Conservation (phyloP, 345 rosid species). For the Salix caprea region DNA sequence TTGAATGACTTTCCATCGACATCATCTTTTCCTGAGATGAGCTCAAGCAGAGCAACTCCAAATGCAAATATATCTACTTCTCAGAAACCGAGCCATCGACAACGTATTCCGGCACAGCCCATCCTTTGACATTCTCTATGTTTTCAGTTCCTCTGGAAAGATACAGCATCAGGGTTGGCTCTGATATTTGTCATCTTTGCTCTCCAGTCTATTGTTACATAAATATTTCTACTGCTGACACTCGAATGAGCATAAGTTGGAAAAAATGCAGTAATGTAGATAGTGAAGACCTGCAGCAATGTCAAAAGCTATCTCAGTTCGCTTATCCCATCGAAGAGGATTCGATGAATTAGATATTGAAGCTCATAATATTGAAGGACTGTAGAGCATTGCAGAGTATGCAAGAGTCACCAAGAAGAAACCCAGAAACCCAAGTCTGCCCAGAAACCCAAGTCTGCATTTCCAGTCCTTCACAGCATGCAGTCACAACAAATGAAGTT, state of each 20-base stretch:
- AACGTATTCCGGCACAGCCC: constrained; percentile 31
- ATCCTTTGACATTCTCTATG: neutral
- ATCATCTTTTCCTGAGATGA: constrained; percentile 42
- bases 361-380: too few species aligned
- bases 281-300: constrained; percentile 46
- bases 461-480: too few species aligned
- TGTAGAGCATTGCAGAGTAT: too few species aligned
- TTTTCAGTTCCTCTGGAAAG: constrained; percentile 8
- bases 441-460: fast-evolving
- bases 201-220: constrained; percentile 41
- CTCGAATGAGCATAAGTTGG: constrained; percentile 43
- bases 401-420: too few species aligned
- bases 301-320: constrained; percentile 50
- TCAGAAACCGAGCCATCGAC: constrained; percentile 24
- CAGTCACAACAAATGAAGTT: too few species aligned
- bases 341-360: constrained; percentile 22
- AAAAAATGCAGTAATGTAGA: constrained; percentile 44
- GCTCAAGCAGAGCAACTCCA: constrained; percentile 51
- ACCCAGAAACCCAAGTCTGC: too few species aligned
- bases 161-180: constrained; percentile 10
- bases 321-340: constrained; percentile 29
- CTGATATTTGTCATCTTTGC: constrained; percentile 45
- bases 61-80: constrained; percentile 43
- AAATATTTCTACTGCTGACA: constrained; percentile 39
- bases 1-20: constrained; percentile 21